Percentiles rank a stretch among this genome's conserved stretches.
These are phyloP conservation scores for Spathaspora girioi DNA, from an alignment of 805 yeast genomes.

Conservation along the genomic window DNA sequence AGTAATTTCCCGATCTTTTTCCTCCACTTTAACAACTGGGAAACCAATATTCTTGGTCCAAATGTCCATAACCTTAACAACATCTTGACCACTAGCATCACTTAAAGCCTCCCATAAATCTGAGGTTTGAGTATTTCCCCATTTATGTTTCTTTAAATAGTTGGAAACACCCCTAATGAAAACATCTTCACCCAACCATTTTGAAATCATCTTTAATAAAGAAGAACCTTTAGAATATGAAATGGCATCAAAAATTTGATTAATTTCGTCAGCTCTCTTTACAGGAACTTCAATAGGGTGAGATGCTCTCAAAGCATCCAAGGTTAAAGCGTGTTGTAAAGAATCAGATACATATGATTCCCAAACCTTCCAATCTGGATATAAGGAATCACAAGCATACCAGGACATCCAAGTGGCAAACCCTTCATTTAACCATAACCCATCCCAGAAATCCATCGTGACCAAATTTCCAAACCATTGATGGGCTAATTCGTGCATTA, in stretches of 20 bases:
- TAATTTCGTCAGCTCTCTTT: constrained; percentile 71
- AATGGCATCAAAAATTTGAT: constrained; percentile 82
- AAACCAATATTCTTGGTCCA: constrained; percentile 81
- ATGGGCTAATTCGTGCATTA: constrained; percentile 86
- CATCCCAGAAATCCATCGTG: constrained; percentile 93
- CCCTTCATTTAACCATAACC: constrained; percentile 84
- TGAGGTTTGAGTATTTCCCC: constrained; percentile 72
- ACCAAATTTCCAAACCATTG: constrained; percentile 92
- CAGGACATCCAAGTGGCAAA: constrained; percentile 92
- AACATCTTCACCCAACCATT: constrained; percentile 73
- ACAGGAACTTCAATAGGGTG: constrained; percentile 87
- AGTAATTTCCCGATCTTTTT: constrained; percentile 45
- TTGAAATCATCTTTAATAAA: constrained; percentile 72
- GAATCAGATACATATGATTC: constrained; percentile 76
- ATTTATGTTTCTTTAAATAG: constrained; percentile 71
- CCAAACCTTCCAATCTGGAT: constrained; percentile 87
- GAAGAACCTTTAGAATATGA: constrained; percentile 82
- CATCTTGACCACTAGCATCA: constrained; percentile 70
- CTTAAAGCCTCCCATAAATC: constrained; percentile 76
- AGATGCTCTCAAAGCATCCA: constrained; percentile 78
- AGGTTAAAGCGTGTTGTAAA: constrained; percentile 67
- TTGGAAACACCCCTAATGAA: constrained; percentile 78
- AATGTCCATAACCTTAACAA: constrained; percentile 66
- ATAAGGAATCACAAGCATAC: constrained; percentile 72
- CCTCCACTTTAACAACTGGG: constrained; percentile 69